Conservation (phyloP, 73 alveolate species). For the Blepharisma japonicum region DNA sequence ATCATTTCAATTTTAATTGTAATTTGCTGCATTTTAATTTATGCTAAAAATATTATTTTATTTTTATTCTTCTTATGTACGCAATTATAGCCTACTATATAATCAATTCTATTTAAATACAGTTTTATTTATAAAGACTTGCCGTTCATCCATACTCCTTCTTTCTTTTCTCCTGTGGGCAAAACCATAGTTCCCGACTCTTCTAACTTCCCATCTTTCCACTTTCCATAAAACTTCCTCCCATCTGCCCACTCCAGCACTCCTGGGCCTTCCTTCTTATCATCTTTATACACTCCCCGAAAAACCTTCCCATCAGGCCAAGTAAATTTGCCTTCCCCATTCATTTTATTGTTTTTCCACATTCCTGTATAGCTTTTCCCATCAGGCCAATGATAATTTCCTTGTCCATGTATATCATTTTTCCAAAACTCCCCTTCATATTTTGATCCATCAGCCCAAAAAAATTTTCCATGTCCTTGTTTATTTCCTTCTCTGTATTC, state of each 20-base stretch:
- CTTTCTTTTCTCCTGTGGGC: constrained; percentile 47
- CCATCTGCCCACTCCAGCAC: constrained; percentile 60
- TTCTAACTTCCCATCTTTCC: constrained; percentile 62
- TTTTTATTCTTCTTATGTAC: no score
- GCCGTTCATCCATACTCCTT: constrained; percentile 66
- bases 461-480: constrained; percentile 39
- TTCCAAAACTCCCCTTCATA: constrained; percentile 39
- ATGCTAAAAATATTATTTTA: no score
- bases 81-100: no score
- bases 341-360: constrained; percentile 44
- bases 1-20: no score
- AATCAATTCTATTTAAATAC: no score
- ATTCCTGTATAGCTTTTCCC: constrained; percentile 52
- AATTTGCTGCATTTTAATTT: no score
- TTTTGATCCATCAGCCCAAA: constrained; percentile 47
- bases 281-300: constrained; percentile 48
- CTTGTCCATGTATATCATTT: constrained; percentile 49
- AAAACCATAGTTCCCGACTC: constrained; percentile 58
- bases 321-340: constrained; percentile 51
- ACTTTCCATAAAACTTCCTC: constrained; percentile 48
- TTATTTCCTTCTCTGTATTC: constrained; percentile 38
- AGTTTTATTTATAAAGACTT: constrained; percentile 28
- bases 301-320: constrained; percentile 70
- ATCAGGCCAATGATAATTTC: constrained; percentile 36
- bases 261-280: constrained; percentile 58